Evolutionary conservation across 73 alveolate species (phyloP).

Genomic region (Tetrahymena elliotti): DNA sequence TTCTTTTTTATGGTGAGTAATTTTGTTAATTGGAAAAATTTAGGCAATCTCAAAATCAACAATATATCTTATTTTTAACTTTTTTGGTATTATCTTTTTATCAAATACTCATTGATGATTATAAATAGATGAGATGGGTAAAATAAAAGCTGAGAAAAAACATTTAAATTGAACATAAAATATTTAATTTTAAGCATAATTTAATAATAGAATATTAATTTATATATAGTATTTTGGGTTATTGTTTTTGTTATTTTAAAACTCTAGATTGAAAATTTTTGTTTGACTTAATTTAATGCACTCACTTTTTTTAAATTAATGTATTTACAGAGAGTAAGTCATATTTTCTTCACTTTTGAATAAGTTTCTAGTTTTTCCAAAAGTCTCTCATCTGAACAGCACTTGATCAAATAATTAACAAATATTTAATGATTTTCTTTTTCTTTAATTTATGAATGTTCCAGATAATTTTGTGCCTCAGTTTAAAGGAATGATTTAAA

Average conservation of each 20-base stretch:
- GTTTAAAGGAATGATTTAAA: not conserved
- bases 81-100: too few relatives aligned
- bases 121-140: too few relatives aligned
- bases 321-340: not conserved
- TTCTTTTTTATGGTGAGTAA: too few relatives aligned
- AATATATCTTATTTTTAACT: too few relatives aligned
- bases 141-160: too few relatives aligned
- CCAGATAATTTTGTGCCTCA: not conserved
- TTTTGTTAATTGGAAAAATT: too few relatives aligned
- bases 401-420: not conserved
- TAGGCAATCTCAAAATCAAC: too few relatives aligned
- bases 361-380: not conserved
- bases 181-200: too few relatives aligned
- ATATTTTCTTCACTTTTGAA: not conserved
- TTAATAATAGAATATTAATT: too few relatives aligned
- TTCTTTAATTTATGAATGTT: not conserved
- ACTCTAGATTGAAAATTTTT: not conserved
- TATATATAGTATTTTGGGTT: too few relatives aligned
- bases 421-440: not conserved
- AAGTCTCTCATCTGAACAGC: not conserved
- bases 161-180: too few relatives aligned
- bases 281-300: not conserved
- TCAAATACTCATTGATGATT: too few relatives aligned
- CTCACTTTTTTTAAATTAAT: not conserved
- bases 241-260: not conserved